Conservation (phyloP, 2,329 filamentous ascomycete species). For the Ceratocystis ficicola region DNA sequence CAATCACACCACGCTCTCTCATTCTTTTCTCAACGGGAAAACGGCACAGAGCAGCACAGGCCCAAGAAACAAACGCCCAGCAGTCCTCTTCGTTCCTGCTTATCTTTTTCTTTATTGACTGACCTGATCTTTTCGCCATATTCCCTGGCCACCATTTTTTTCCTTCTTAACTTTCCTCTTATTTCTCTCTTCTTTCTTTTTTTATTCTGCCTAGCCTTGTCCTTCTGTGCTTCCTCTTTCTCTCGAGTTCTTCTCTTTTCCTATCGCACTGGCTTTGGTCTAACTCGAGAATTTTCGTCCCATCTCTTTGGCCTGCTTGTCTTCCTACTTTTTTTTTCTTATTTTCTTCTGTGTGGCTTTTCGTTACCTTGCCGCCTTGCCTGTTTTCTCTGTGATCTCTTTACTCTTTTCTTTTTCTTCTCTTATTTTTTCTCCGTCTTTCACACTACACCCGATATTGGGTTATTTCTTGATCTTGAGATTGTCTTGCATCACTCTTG, state of each 20-base stretch:
- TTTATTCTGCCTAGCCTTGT: background rate
- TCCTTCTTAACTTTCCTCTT: background rate
- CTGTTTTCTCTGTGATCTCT: conserved; percentile 9
- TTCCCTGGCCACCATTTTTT: conserved; percentile 1
- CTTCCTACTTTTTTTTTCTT: background rate
- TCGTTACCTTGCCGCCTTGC: conserved; percentile 8
- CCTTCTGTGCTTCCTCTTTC: background rate
- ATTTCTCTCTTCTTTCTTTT: background rate
- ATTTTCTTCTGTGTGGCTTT: background rate
- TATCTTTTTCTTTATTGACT: background rate
- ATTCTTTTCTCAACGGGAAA: conserved; percentile 5
- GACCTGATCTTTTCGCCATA: conserved; percentile 1
- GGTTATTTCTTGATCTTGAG: background rate
- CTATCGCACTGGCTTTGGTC: background rate
- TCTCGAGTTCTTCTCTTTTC: background rate
- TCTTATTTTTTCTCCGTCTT: background rate
- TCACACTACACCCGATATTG: background rate
- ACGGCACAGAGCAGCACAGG: background rate
- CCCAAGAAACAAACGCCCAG: conserved; percentile 3
- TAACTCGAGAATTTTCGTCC: conserved; percentile 7
- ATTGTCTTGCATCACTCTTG: background rate
- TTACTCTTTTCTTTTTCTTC: background rate
- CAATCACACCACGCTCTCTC: conserved; percentile 4
- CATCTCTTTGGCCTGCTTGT: background rate
- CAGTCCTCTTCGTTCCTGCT: background rate